Conservation (phyloP, 106 monocot genomes). For the Phalaenopsis aphrodite region DNA sequence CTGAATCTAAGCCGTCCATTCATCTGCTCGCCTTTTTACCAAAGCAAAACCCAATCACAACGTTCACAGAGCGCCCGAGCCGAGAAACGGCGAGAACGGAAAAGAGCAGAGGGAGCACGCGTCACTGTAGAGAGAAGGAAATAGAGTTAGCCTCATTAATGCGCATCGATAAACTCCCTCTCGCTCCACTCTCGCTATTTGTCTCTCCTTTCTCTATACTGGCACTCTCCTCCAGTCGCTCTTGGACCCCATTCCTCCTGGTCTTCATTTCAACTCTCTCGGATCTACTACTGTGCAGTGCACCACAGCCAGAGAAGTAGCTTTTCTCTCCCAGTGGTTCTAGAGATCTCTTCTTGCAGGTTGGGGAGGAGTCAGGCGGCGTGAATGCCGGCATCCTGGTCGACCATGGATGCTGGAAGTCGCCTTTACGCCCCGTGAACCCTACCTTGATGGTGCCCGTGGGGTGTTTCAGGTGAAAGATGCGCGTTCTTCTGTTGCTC, state of each 20-base stretch:
- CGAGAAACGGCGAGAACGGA: neutral
- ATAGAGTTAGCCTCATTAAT: conserved; percentile 2
- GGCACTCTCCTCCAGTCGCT: neutral
- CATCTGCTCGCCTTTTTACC: neutral
- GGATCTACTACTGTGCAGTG: neutral
- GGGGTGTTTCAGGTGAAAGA: neutral
- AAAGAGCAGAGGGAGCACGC: neutral
- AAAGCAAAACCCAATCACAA: neutral
- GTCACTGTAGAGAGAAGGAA: neutral
- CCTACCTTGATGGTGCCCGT: neutral
- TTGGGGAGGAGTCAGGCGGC: neutral
- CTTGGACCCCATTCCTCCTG: conserved; percentile 1
- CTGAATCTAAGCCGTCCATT: neutral
- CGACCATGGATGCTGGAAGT: conserved; percentile 1
- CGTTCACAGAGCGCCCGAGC: neutral
- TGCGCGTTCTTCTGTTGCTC: conserved; percentile 7
- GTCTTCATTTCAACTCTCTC: neutral
- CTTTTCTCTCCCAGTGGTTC: neutral
- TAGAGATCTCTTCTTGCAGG: neutral
- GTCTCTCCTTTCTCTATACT: neutral
- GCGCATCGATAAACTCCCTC: neutral
- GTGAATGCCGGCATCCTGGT: conserved; percentile 5
- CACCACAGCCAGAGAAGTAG: neutral
- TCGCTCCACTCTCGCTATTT: too few relatives aligned
- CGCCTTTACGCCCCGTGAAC: conserved; percentile 6